These are phyloP conservation scores for Aspergillus saccharolyticus DNA, from an alignment of 495 filamentous ascomycete species.

Conservation along the genomic window DNA sequence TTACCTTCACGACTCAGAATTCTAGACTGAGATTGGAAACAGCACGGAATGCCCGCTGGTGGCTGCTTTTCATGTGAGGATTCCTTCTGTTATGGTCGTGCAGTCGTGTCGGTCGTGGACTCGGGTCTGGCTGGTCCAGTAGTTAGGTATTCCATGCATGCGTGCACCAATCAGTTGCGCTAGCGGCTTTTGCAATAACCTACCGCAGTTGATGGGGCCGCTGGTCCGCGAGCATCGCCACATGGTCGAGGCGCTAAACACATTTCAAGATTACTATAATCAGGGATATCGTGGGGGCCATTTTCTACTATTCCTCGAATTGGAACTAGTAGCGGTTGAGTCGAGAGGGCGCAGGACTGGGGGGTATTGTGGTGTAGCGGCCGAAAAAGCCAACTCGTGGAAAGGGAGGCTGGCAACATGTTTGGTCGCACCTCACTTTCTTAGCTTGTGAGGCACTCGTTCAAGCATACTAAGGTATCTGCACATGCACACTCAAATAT, in stretches of 20 bases:
- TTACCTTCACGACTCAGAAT: too few species aligned
- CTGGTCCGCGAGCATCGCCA: not conserved
- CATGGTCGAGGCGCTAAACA: not conserved
- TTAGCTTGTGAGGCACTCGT: not conserved
- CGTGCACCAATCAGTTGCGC: not conserved
- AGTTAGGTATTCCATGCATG: too few species aligned
- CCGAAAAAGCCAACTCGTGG: too few species aligned
- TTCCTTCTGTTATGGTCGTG: not conserved
- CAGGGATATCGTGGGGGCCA: not conserved
- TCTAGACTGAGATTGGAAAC: not conserved
- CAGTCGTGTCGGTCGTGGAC: not conserved
- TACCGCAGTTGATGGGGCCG: not conserved
- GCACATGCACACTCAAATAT: too few species aligned
- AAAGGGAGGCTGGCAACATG: too few species aligned
- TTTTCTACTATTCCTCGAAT: not conserved
- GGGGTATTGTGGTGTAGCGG: too few species aligned
- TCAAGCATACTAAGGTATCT: too few species aligned
- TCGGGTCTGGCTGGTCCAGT: too few species aligned
- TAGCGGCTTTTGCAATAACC: too few species aligned
- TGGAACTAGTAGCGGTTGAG: not conserved
- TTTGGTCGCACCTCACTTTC: not conserved
- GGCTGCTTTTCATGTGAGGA: not conserved
- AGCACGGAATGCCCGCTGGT: not conserved
- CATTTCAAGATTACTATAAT: not conserved
- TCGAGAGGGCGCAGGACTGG: not conserved